Base-by-base conservation (phyloP, 2,329 filamentous ascomycete species). In the Microdochium paspali region DNA sequence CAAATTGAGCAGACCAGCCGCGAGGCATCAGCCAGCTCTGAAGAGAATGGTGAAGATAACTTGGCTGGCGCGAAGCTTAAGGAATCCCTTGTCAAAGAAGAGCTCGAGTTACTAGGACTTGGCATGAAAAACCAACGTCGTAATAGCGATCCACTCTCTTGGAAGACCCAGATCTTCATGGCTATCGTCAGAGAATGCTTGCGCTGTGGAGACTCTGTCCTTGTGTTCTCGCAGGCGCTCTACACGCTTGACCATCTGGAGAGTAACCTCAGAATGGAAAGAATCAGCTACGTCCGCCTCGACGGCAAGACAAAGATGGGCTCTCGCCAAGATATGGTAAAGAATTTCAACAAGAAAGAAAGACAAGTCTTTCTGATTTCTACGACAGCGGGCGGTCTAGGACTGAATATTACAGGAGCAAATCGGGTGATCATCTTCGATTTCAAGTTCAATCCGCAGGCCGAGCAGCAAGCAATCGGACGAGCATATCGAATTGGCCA, bases 391-490 rank as follows among this genome's bases (percentile, higher is more conserved):
- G 90, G 90, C 21, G 88, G 89, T 0, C 69, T 90, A 94, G 13
- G 84, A 94, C 23, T 84, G 10, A 44, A 44, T 49, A 82, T 95
- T 10, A 76, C 79, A 44, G 82, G 84, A 1, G 89, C 89, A 1
- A 94, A 88, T 59, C 79, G 89, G n/a, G 85, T 94, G 1, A 77
- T 96, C 20, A 84, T 96, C 20, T 85, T 94, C 48, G 90, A 96
- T 61, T 88, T 85, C 58, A 73, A 76, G 51, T 95, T 83, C 67
- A 93, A 90, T 53, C 90, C 90, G 0, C 76, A 82, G 4, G 74
- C 83, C 59, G 90, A 95, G 62, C 84, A 90, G 57, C 90, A 96
- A 65, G 90, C 90, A 1, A 80, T 95, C 45, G 90, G 89, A 2
- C 78, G 90, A 46, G 85, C 87, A 0, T 95, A 93, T 63, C 86